A percentile compares a stretch with the other conserved stretches of the same genome.
phyloP scores from a whole-genome alignment of 805 yeast species.

The Millerago galiae region DNA sequence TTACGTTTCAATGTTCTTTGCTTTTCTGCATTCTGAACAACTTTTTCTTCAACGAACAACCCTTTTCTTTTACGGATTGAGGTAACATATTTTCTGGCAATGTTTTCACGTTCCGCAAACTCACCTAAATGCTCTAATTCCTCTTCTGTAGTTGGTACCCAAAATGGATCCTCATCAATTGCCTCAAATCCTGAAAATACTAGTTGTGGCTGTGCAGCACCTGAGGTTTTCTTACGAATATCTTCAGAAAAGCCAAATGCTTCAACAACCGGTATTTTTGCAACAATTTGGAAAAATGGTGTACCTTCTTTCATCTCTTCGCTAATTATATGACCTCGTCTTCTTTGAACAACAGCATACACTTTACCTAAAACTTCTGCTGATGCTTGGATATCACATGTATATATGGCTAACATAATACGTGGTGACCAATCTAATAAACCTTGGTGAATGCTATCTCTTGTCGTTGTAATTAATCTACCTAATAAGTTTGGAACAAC shows the following conservation, averaged over 20 bases:
- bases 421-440: slow-evolving; percentile 84
- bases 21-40: slow-evolving; percentile 87
- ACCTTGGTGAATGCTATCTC: slow-evolving; percentile 65
- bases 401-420: slow-evolving; percentile 83
- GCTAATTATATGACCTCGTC: slow-evolving; percentile 77
- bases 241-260: slow-evolving; percentile 97
- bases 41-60: slow-evolving; percentile 80
- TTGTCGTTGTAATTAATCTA: slow-evolving; percentile 62
- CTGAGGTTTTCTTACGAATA: slow-evolving; percentile 85
- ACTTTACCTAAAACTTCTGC: slow-evolving; percentile 94
- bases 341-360: slow-evolving; percentile 84
- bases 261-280: slow-evolving; percentile 86
- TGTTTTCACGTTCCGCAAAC: slow-evolving; percentile 83
- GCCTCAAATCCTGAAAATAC: slow-evolving; percentile 84
- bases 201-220: slow-evolving; percentile 95
- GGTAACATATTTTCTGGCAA: slow-evolving; percentile 85
- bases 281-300: slow-evolving; percentile 84
- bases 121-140: slow-evolving; percentile 93
- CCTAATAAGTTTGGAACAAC: slow-evolving; percentile 52
- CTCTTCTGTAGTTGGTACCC: slow-evolving; percentile 98
- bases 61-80: slow-evolving; percentile 82
- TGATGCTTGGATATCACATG: slow-evolving; percentile 92
- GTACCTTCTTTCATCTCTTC: slow-evolving; percentile 99
- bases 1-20: slow-evolving; percentile 83
- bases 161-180: slow-evolving; percentile 90